Conservation (phyloP, 352 stramenopile genomes). For the Globisporangium radiosum region DNA sequence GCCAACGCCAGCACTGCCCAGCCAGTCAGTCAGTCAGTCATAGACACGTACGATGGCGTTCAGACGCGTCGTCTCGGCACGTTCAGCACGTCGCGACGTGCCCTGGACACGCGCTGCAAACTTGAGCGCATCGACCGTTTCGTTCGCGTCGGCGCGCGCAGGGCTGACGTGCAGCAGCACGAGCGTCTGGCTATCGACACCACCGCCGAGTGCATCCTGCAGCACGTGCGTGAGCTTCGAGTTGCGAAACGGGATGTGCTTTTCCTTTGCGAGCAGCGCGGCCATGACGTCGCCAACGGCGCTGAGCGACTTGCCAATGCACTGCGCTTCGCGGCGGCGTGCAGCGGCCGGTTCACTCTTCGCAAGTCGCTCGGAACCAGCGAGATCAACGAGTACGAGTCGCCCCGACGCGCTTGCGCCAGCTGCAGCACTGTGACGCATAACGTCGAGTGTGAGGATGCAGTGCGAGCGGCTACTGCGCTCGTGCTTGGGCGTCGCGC, state of each 20-base stretch:
- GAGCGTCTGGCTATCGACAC: slow-evolving; percentile 36
- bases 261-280: slow-evolving; percentile 64
- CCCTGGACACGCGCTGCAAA: slow-evolving; percentile 60
- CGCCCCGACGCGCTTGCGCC: slow-evolving; percentile 33
- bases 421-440: slow-evolving; percentile 34
- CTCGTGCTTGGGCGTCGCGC: slow-evolving; percentile 21
- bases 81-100: slow-evolving; percentile 36
- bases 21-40: too few species aligned
- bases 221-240: slow-evolving; percentile 83
- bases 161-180: slow-evolving; percentile 67
- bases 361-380: slow-evolving; percentile 62
- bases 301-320: slow-evolving; percentile 78
- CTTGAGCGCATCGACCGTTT: slow-evolving; percentile 77
- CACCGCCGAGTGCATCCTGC: slow-evolving; percentile 56
- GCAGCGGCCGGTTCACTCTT: slow-evolving; percentile 31
- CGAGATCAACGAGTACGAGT: slow-evolving; percentile 71
- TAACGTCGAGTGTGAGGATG: slow-evolving; percentile 53
- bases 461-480: slow-evolving; percentile 53
- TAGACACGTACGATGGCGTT: slow-evolving; percentile 58
- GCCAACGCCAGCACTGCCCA: too few species aligned
- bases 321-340: slow-evolving; percentile 58
- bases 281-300: slow-evolving; percentile 68
- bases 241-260: slow-evolving; percentile 80
- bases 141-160: slow-evolving; percentile 34
- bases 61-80: slow-evolving; percentile 52